Percentiles rank a stretch among this genome's conserved stretches.
phyloP scores from a whole-genome alignment of 345 rosid genomes.

The Syzygium jambos region DNA sequence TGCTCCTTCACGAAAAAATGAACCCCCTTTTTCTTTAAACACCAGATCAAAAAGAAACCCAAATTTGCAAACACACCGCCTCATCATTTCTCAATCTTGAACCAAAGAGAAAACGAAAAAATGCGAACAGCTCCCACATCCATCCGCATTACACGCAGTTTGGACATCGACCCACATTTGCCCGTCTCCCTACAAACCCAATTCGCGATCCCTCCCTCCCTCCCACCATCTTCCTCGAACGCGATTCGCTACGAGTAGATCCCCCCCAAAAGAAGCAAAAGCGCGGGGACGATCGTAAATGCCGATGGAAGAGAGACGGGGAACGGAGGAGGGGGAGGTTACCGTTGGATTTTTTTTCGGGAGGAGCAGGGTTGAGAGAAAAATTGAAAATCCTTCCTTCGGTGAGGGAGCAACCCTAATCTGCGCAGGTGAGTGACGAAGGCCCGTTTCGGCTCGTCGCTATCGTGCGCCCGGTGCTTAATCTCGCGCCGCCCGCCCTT shows the following conservation, averaged over 20 bases:
- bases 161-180: background rate
- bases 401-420: slow-evolving; percentile 49
- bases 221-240: background rate
- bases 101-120: background rate
- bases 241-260: background rate
- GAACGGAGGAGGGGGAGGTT: background rate
- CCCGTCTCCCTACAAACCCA: background rate
- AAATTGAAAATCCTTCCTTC: background rate
- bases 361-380: background rate
- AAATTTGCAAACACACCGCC: background rate
- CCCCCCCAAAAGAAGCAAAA: too few species aligned
- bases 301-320: background rate
- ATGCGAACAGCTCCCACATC: background rate
- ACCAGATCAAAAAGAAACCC: background rate
- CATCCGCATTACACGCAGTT: background rate
- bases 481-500: background rate
- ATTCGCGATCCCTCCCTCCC: background rate
- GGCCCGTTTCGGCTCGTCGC: background rate
- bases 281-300: too few species aligned
- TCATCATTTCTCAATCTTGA: background rate
- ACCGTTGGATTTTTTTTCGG: background rate
- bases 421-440: slow-evolving; percentile 44
- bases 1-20: background rate
- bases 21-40: background rate
- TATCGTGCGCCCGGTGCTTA: background rate